phyloP scores from a whole-genome alignment of 2,329 filamentous ascomycete genomes.

The Moelleriella libera region DNA sequence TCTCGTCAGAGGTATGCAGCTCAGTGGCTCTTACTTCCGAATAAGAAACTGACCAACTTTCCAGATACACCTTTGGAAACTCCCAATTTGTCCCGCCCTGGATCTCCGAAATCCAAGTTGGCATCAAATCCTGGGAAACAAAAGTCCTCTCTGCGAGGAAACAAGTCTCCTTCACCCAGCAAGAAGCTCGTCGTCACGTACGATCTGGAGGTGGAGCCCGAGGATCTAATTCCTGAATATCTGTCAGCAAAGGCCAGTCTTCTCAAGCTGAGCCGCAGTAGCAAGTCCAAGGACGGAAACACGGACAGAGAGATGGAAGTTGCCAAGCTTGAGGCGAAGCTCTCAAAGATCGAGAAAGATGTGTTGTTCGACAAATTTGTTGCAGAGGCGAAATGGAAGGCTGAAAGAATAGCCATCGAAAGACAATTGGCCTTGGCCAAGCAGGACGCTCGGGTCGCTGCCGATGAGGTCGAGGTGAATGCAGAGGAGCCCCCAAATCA shows the following conservation, averaged over 20 bases:
- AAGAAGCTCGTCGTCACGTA: constrained; percentile 35
- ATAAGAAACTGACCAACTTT: constrained; percentile 2
- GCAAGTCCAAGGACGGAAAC: constrained; percentile 8
- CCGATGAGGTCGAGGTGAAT: constrained; percentile 6
- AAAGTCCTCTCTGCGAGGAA: constrained; percentile 17
- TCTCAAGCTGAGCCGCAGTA: constrained; percentile 32
- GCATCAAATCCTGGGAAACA: constrained; percentile 11
- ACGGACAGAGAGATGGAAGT: constrained; percentile 29
- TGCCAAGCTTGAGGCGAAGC: constrained; percentile 56
- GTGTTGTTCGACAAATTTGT: constrained; percentile 56
- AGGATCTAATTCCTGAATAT: constrained; percentile 63
- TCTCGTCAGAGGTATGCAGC: constrained; percentile 20
- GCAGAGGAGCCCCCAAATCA: constrained; percentile 16
- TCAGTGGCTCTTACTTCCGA: neutral
- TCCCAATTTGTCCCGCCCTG: constrained; percentile 33
- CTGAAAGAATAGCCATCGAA: constrained; percentile 43
- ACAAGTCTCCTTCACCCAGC: constrained; percentile 7
- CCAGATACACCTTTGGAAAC: constrained; percentile 35
- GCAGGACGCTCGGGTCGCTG: constrained; percentile 16
- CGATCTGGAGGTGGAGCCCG: constrained; percentile 60
- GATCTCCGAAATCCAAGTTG: constrained; percentile 28
- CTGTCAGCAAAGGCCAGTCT: constrained; percentile 57
- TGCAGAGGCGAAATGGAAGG: constrained; percentile 53
- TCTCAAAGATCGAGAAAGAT: constrained; percentile 65
- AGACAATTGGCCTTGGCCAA: constrained; percentile 42